These are phyloP conservation scores for Galeopsis tetrahit DNA, from an alignment of 257 asterid genomes.

Conservation along the genomic window DNA sequence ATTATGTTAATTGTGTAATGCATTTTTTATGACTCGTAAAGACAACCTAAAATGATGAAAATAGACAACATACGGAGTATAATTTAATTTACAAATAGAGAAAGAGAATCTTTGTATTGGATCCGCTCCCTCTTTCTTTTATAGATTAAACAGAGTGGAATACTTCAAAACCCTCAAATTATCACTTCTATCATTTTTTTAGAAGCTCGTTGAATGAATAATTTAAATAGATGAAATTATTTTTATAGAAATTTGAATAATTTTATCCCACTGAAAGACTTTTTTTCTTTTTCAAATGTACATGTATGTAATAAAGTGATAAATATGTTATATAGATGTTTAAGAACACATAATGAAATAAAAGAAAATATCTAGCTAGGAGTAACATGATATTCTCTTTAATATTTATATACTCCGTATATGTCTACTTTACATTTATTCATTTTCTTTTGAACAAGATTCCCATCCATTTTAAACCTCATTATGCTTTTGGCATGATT, in stretches of 20 bases:
- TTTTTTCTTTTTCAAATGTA: too few species aligned
- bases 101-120: constrained; percentile 41
- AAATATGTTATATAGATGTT: neutral
- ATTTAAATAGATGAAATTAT: too few species aligned
- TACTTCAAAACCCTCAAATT: too few species aligned
- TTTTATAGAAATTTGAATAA: too few species aligned
- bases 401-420: neutral
- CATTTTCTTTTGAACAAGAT: constrained; percentile 25
- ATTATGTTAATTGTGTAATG: constrained; percentile 8
- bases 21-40: constrained; percentile 31
- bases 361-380: too few species aligned
- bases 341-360: neutral
- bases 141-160: too few species aligned
- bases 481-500: constrained; percentile 30
- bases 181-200: too few species aligned
- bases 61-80: neutral
- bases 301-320: neutral
- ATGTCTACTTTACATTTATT: constrained; percentile 25
- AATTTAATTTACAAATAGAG: constrained; percentile 28
- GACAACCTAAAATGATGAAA: constrained; percentile 43
- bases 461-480: constrained; percentile 9
- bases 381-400: neutral
- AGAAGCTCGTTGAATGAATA: too few species aligned
- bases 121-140: constrained; percentile 27
- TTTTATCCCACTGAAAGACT: too few species aligned